phyloP scores from a whole-genome alignment of 2,329 filamentous ascomycete genomes.

The Exophiala bonariae region DNA sequence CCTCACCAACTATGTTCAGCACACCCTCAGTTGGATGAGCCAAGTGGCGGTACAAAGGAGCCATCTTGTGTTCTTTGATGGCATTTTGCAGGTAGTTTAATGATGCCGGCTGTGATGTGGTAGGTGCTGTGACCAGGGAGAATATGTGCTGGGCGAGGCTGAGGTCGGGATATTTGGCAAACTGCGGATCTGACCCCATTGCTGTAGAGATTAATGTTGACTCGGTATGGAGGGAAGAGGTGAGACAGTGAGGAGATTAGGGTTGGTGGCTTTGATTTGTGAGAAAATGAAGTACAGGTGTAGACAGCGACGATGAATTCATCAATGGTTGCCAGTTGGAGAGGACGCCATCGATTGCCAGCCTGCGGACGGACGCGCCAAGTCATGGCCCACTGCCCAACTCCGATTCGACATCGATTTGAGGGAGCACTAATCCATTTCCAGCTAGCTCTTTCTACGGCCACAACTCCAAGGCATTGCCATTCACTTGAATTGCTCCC shows the following conservation, averaged over 20 bases:
- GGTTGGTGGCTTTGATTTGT: not conserved
- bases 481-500: no score
- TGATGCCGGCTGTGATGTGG: conserved; percentile 53
- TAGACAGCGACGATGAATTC: no score
- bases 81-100: conserved; percentile 63
- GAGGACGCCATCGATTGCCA: conserved; percentile 9
- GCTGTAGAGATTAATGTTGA: not conserved
- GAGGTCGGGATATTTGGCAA: conserved; percentile 65
- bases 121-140: conserved; percentile 63
- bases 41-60: conserved; percentile 65
- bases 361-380: not conserved
- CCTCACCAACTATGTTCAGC: conserved; percentile 73
- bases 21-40: conserved; percentile 71
- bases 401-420: no score
- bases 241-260: not conserved
- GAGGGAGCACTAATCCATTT: no score
- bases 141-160: conserved; percentile 67
- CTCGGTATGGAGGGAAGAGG: not conserved
- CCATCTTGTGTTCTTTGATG: conserved; percentile 66
- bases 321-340: no score
- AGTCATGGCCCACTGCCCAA: no score
- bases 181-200: conserved; percentile 65
- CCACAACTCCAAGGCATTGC: no score
- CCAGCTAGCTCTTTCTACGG: no score
- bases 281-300: not conserved